These are phyloP conservation scores for Naganishia friedmannii DNA, from an alignment of 768 basidiomycete species.

Conservation along the genomic window DNA sequence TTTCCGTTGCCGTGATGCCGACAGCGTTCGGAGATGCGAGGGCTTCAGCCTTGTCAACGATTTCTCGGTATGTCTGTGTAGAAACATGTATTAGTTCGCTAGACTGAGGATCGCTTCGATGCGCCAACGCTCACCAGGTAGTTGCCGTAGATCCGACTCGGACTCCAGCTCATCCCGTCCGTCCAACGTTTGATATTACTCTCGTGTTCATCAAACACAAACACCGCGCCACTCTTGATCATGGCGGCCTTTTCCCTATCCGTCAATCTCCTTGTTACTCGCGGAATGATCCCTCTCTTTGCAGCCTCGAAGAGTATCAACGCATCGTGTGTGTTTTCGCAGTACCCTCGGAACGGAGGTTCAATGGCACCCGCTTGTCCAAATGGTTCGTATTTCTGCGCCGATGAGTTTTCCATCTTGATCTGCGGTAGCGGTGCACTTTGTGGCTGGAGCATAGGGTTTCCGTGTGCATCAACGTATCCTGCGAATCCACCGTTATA, in stretches of 20 bases:
- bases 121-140: slow-evolving; percentile 64
- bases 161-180: slow-evolving; percentile 94
- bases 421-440: slow-evolving; percentile 10
- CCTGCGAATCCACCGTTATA: neutral
- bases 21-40: neutral
- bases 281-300: slow-evolving; percentile 79
- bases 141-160: slow-evolving; percentile 86
- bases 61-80: slow-evolving; percentile 17
- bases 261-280: slow-evolving; percentile 85
- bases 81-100: neutral
- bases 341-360: slow-evolving; percentile 90
- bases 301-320: slow-evolving; percentile 96
- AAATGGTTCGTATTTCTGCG: slow-evolving; percentile 15
- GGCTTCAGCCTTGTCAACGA: slow-evolving; percentile 64
- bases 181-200: slow-evolving; percentile 96
- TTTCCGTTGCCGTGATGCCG: neutral
- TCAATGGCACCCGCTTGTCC: slow-evolving; percentile 52
- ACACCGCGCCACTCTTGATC: slow-evolving; percentile 89
- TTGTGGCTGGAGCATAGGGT: neutral
- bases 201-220: slow-evolving; percentile 96
- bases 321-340: slow-evolving; percentile 91
- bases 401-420: neutral
- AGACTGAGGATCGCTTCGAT: neutral
- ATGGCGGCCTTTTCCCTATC: slow-evolving; percentile 80
- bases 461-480: slow-evolving; percentile 16